phyloP scores from a whole-genome alignment of 2,329 filamentous ascomycete genomes.

The Cadophora luteo-olivacea region DNA sequence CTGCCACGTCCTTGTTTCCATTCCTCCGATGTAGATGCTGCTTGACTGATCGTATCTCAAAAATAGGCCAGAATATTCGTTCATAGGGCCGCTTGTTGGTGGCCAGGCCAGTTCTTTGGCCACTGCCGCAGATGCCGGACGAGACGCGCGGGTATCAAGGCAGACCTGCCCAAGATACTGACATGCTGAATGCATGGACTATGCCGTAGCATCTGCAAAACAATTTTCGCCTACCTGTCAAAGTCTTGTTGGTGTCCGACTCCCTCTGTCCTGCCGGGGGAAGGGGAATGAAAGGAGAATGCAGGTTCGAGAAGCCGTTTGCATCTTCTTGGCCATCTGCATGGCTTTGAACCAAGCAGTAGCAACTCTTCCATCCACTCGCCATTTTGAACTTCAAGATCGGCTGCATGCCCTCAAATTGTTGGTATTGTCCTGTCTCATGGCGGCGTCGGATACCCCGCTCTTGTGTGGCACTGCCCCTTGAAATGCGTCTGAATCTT shows the following conservation, averaged over 20 bases:
- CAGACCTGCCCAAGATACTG: background rate
- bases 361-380: background rate
- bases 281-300: background rate
- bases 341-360: background rate
- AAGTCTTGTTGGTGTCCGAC: background rate
- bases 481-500: background rate
- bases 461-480: background rate
- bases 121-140: background rate
- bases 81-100: background rate
- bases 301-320: slow-evolving; percentile 7
- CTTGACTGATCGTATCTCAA: background rate
- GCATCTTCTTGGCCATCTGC: background rate
- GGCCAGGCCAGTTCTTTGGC: background rate
- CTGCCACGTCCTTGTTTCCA: background rate
- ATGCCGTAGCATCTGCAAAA: background rate
- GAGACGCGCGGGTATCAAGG: background rate
- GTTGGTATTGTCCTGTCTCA: background rate
- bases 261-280: background rate
- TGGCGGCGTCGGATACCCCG: background rate
- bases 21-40: background rate
- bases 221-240: background rate
- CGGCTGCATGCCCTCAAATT: background rate
- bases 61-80: background rate
- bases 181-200: background rate
- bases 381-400: background rate